Percentiles rank a stretch among this genome's conserved stretches.
phyloP scores from a whole-genome alignment of 345 rosid genomes.

The Linum usitatissimum region DNA sequence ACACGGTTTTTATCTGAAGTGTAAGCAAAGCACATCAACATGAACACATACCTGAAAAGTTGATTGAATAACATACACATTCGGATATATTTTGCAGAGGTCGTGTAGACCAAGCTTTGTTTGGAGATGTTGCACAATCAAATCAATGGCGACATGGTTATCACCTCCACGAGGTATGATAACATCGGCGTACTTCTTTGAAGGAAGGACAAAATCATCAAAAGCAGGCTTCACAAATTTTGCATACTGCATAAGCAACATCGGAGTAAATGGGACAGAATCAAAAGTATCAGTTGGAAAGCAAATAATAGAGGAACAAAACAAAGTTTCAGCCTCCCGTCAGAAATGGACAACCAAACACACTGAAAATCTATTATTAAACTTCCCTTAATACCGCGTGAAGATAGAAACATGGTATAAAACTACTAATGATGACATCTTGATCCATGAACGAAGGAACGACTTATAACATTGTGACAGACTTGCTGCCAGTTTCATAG shows the following conservation, averaged over 20 bases:
- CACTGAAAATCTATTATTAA: neutral
- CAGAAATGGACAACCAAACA: neutral
- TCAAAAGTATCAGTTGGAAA: neutral
- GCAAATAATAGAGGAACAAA: neutral
- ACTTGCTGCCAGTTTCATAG: neutral
- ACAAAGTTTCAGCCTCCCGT: neutral
- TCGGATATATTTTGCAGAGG: slow-evolving; percentile 83
- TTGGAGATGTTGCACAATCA: slow-evolving; percentile 87
- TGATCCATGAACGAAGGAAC: neutral
- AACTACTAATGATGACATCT: neutral
- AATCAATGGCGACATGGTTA: slow-evolving; percentile 90
- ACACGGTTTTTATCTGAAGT: slow-evolving; percentile 1
- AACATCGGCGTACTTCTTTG: slow-evolving; percentile 95
- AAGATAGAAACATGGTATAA: neutral
- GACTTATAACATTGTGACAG: neutral
- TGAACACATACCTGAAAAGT: slow-evolving; percentile 69
- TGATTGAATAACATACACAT: slow-evolving; percentile 66
- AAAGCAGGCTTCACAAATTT: slow-evolving; percentile 98
- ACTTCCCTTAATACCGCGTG: too few species aligned
- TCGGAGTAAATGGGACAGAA: neutral
- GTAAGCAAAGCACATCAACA: neutral
- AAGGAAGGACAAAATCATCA: slow-evolving; percentile 91
- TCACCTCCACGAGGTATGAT: slow-evolving; percentile 95
- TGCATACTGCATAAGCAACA: slow-evolving; percentile 57
- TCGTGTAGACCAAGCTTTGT: slow-evolving; percentile 95